Percentiles rank a stretch among this genome's conserved stretches.
Evolutionary conservation across 768 basidiomycete genomes (phyloP).

Genomic region (Russula brevipes): DNA sequence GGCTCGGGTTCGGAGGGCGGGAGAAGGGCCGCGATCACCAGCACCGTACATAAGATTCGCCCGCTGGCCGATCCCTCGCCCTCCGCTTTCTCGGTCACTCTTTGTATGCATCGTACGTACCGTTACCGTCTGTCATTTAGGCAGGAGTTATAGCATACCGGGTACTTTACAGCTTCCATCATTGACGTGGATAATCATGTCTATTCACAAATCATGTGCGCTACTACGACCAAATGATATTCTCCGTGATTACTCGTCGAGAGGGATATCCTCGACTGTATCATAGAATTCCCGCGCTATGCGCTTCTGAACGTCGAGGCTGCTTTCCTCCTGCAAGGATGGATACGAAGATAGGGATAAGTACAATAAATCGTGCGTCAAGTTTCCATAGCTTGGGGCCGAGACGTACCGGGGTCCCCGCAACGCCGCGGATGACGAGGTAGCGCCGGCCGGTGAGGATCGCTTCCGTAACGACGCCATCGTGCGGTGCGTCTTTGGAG

Average conservation of each 20-base stretch:
- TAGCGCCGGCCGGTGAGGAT: constrained; percentile 77
- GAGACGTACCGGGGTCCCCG: constrained; percentile 46
- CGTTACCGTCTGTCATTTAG: constrained; percentile 12
- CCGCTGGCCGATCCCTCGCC: neutral
- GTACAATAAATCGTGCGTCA: neutral
- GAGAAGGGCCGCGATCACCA: constrained; percentile 9
- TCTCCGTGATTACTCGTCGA: constrained; percentile 29
- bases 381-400: neutral
- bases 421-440: constrained; percentile 67
- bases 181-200: constrained; percentile 8
- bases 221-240: neutral
- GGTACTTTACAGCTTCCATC: constrained; percentile 10
- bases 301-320: constrained; percentile 65
- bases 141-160: constrained; percentile 10
- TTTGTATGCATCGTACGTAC: constrained; percentile 14
- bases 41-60: neutral
- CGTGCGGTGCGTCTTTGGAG: constrained; percentile 41
- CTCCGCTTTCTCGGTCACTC: neutral
- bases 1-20: neutral
- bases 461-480: constrained; percentile 56
- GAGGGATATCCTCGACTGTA: constrained; percentile 60
- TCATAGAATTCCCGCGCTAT: constrained; percentile 83
- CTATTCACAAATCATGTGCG: constrained; percentile 5
- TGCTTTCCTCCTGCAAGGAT: constrained; percentile 48
- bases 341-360: too few relatives aligned